Conservation (phyloP, 2,329 filamentous ascomycete species). For the Ceratocystis alfenasii region DNA sequence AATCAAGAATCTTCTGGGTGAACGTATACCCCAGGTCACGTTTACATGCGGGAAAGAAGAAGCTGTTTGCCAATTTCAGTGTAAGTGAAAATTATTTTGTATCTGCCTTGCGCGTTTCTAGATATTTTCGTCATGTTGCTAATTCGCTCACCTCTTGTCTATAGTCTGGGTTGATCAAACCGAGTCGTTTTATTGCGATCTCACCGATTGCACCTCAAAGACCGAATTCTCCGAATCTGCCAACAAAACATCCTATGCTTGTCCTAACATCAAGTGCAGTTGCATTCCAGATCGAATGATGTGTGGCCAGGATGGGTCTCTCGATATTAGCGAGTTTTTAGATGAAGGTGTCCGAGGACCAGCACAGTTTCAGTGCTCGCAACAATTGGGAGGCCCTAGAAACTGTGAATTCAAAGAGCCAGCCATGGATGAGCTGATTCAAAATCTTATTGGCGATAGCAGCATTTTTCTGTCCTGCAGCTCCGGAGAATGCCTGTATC, state of each 20-base stretch:
- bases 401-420: slow-evolving; percentile 80
- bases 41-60: slow-evolving; percentile 74
- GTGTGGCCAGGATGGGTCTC: slow-evolving; percentile 79
- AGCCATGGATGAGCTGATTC: slow-evolving; percentile 82
- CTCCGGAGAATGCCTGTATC: slow-evolving; percentile 84
- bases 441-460: slow-evolving; percentile 75
- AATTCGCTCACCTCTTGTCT: neutral
- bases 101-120: neutral
- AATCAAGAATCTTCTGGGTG: slow-evolving; percentile 75
- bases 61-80: slow-evolving; percentile 85
- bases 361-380: slow-evolving; percentile 65
- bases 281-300: slow-evolving; percentile 89
- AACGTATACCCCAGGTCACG: slow-evolving; percentile 80
- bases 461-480: slow-evolving; percentile 75
- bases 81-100: slow-evolving; percentile 36
- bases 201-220: slow-evolving; percentile 66
- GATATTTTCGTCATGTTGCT: neutral
- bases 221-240: slow-evolving; percentile 55
- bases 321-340: slow-evolving; percentile 86
- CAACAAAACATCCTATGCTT: slow-evolving; percentile 77
- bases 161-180: slow-evolving; percentile 85
- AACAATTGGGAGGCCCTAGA: slow-evolving; percentile 50
- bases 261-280: slow-evolving; percentile 70
- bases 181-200: slow-evolving; percentile 92
- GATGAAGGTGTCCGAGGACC: slow-evolving; percentile 73